Base-by-base conservation (phyloP, 352 stramenopile genomes). In the Saprolegnia diclina region DNA sequence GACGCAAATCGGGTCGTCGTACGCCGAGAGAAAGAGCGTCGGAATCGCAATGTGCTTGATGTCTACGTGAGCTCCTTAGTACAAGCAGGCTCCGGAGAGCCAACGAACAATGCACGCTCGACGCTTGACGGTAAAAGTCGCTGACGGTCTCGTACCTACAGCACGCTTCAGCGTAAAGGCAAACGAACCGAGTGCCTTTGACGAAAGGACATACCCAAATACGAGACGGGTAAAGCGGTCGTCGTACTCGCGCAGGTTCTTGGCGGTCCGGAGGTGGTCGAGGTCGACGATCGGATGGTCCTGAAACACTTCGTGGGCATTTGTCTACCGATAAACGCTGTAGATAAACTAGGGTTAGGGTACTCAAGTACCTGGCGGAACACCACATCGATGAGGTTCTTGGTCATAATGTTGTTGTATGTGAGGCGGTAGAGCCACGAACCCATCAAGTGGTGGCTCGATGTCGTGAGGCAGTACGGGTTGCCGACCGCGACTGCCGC, bases 401-500 rank as follows among this genome's bases (percentile, higher is more conserved):
- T 61, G 56, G 74, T 80, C 35, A 91, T 73, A 32, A 71, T 75
- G 16, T 65, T 67, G 71, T 83, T 80, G 77, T 89, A 91, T 50
- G 78, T 87, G 38, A 74, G 48, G 22, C 81, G 77, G 57, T 89
- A 82, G 59, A 88, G 83, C 37, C 78, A 67, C 45, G 79, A 78
- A 1, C 56, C 57, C 26, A 70, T 65, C 6, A 91, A 72, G 45
- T 88, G 81, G 46, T 66, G 55, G 16, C 76, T 79, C 56, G 76
- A 87, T 11, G 72, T 79, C 18, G 74, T 64, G 56, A 91, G 76
- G 59, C 89, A 76, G 65, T 87, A 91, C 22, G 83, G 83, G 55
- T 91, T 91, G 18, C 81, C 81, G 21, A 90, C 78, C 11, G 81
- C 87, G 40, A 91, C 77, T 46, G 71, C 80, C 2, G 77, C 81